These are phyloP conservation scores for Capronia americana DNA, from an alignment of 2,329 filamentous ascomycete genomes.

Conservation along the genomic window DNA sequence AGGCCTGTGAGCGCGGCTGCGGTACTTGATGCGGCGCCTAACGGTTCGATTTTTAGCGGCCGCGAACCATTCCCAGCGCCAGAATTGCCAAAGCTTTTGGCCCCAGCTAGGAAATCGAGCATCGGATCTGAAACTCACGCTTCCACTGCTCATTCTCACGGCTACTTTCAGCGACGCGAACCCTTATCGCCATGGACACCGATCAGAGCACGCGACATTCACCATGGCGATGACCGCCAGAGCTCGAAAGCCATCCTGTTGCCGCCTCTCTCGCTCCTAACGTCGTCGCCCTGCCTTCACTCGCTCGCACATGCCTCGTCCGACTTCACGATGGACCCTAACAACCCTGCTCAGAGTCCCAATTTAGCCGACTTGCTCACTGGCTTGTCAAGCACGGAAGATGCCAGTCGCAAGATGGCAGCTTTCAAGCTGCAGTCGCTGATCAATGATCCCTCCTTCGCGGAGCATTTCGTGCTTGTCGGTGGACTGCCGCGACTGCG, in stretches of 20 bases:
- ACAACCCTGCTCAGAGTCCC: conserved; percentile 36
- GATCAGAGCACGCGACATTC: conserved; percentile 7
- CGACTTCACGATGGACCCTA: conserved; percentile 31
- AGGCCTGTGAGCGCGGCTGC: conserved; percentile 4
- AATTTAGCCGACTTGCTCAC: conserved; percentile 65
- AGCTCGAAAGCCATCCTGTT: conserved; percentile 15
- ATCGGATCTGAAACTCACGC: conserved; percentile 17
- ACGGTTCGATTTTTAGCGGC: conserved; percentile 2
- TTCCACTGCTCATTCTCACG: conserved; percentile 10
- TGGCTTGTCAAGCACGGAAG: conserved; percentile 69
- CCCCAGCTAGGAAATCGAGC: conserved; percentile 18
- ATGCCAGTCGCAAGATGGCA: conserved; percentile 96
- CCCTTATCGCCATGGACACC: conserved; percentile 7
- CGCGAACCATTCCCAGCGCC: neutral
- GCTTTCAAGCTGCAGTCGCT: conserved; percentile 96
- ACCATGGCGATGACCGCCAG: conserved; percentile 25
- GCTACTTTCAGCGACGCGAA: conserved; percentile 11
- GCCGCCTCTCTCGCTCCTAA: conserved; percentile 26
- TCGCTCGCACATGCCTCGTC: conserved; percentile 23
- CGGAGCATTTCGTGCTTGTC: conserved; percentile 91
- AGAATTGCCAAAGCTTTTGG: conserved; percentile 10
- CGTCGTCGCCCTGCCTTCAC: conserved; percentile 7
- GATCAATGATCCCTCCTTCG: conserved; percentile 95
- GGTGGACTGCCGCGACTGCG: conserved; percentile 83
- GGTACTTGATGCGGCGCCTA: conserved; percentile 10